Percentiles rank a stretch among this genome's conserved stretches.
Conservation (phyloP, 176 grass and related monocot genomes). For the Triticum dicoccoides region DNA sequence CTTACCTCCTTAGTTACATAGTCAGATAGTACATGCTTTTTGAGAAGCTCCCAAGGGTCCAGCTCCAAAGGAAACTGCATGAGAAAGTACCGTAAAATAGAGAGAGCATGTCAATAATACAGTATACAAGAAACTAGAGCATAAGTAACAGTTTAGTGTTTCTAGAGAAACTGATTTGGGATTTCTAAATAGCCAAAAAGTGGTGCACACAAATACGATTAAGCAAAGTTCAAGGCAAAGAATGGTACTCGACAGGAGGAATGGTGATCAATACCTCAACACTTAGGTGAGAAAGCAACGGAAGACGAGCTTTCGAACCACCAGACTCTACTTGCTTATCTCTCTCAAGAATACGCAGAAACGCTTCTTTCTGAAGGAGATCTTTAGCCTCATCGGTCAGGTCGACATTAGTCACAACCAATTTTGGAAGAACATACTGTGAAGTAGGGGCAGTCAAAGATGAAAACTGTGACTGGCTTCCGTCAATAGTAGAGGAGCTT, state of each 20-base stretch:
- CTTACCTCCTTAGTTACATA: constrained; percentile 82
- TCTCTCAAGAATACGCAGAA: constrained; percentile 73
- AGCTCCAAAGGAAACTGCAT: constrained; percentile 92
- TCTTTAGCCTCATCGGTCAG: constrained; percentile 84
- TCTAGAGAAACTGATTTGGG: neutral
- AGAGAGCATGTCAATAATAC: neutral
- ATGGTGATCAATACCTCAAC: constrained; percentile 71
- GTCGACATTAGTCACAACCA: constrained; percentile 70
- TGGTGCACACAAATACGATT: neutral
- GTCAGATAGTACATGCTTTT: constrained; percentile 81
- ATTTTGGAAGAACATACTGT: constrained; percentile 76
- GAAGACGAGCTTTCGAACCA: constrained; percentile 56
- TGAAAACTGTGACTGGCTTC: constrained; percentile 51
- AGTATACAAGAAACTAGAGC: constrained; percentile 15
- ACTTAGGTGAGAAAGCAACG: constrained; percentile 81
- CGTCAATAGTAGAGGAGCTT: constrained; percentile 48
- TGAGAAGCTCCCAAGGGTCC: constrained; percentile 81
- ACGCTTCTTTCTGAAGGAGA: constrained; percentile 75
- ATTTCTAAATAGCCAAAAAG: neutral
- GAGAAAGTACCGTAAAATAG: constrained; percentile 31
- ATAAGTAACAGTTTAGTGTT: neutral
- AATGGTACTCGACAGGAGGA: constrained; percentile 14
- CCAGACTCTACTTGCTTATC: constrained; percentile 70
- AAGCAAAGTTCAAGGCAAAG: constrained; percentile 22
- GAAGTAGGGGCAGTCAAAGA: constrained; percentile 32